Evolutionary conservation across 2,329 filamentous ascomycete genomes (phyloP).

Genomic region (Fonsecaea erecta): DNA sequence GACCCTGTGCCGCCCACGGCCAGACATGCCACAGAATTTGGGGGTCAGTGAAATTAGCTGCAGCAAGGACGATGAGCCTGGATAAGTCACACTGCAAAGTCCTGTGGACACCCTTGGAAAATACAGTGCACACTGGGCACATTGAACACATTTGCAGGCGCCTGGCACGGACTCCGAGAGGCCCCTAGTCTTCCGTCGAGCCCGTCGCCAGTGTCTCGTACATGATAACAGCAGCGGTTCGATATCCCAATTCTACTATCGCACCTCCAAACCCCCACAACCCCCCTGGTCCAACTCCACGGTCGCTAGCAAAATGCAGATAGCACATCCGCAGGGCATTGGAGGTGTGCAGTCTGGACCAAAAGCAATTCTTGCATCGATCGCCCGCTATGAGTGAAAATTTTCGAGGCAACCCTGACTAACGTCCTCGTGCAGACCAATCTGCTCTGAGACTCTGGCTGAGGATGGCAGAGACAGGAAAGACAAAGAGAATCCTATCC

Average conservation of each 20-base stretch:
- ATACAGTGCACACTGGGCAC: background rate
- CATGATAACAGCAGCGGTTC: background rate
- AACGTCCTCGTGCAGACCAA: background rate
- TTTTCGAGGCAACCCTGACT: background rate
- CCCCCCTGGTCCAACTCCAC: background rate
- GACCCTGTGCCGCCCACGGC: background rate
- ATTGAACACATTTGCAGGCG: too few species aligned
- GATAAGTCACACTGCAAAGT: constrained; percentile 11
- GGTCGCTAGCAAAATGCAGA: background rate
- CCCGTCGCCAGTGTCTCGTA: background rate
- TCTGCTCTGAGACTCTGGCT: background rate
- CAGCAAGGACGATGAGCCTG: background rate
- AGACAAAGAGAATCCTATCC: background rate
- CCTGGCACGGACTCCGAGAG: constrained; percentile 9
- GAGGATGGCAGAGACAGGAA: background rate
- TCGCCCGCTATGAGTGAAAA: background rate
- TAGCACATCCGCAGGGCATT: background rate
- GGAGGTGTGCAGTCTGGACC: background rate
- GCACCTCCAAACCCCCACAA: background rate
- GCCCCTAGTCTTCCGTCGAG: background rate
- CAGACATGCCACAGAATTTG: constrained; percentile 5
- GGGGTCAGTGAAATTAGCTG: background rate
- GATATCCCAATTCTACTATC: constrained; percentile 8
- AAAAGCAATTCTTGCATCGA: constrained; percentile 1
- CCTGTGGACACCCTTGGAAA: background rate